Percentiles rank a stretch among this genome's conserved stretches.
These are phyloP conservation scores for Spathaspora girioi DNA, from an alignment of 805 yeast species.

Conservation along the genomic window DNA sequence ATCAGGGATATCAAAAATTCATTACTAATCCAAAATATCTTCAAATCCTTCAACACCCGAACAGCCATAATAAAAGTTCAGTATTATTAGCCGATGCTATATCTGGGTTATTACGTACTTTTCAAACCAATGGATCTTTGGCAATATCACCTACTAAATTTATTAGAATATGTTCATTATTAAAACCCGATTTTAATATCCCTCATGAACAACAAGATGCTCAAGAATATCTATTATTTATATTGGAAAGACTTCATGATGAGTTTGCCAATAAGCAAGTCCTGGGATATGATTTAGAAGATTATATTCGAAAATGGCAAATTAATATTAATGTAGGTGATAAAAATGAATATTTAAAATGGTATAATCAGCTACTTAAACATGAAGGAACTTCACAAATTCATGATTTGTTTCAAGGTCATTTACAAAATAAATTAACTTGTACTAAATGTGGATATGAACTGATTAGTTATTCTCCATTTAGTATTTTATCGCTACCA, in stretches of 20 bases:
- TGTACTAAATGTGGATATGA: conserved; percentile 65
- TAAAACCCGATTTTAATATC: conserved; percentile 65
- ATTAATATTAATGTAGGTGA: conserved; percentile 28
- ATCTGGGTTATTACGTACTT: conserved; percentile 52
- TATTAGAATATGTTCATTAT: conserved; percentile 44
- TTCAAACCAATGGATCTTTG: conserved; percentile 55
- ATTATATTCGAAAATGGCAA: conserved; percentile 28
- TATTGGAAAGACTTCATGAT: conserved; percentile 65
- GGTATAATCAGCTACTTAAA: conserved; percentile 52
- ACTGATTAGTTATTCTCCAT: conserved; percentile 58
- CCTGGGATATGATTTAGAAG: conserved; percentile 17
- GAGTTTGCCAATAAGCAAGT: conserved; percentile 43
- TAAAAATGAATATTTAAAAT: conserved; percentile 52
- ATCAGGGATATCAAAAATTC: conserved; percentile 40
- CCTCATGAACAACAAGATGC: conserved; percentile 82
- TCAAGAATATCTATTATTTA: conserved; percentile 66
- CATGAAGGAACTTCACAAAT: conserved; percentile 66
- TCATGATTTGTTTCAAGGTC: conserved; percentile 67
- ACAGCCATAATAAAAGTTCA: conserved; percentile 14
- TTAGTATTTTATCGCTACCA: conserved; percentile 60
- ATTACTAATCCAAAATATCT: conserved; percentile 31
- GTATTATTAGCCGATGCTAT: conserved; percentile 47
- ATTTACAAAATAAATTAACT: conserved; percentile 57
- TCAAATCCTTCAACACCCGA: conserved; percentile 17
- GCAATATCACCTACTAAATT: conserved; percentile 66